Evolutionary conservation across 2,329 filamentous ascomycete genomes (phyloP), one percentile per base, ranked within the genome.

Genomic region (Neoscytalidium dimidiatum): DNA sequence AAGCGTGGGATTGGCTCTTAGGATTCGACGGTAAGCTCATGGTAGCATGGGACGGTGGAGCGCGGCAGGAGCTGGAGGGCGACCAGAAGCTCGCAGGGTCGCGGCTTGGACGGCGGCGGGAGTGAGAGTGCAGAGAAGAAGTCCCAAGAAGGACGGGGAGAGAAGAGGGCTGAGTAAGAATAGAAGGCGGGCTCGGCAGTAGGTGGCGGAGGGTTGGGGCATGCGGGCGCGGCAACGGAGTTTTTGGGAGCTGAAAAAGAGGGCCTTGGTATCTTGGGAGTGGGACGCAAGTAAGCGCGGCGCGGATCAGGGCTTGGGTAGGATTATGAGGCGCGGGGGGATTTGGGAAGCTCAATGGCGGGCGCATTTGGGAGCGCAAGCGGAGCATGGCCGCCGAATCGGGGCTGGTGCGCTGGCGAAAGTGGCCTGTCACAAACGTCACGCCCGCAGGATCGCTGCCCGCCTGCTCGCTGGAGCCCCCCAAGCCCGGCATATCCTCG

Each of bases 21-120:
- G 63, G 63, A 56, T 53, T 61, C 31, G 63, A 65, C 46, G 35
- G 46, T 35, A 60, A 61, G 53, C 17, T 65, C 63, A 65, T 65
- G 63, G 49, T 65, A 65, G 56, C 52, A 65, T 64, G 38, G 51
- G 43, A 41, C 49, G 41, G 52, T 19, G 23, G 33, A 21, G 19
- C 31, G 26, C 14, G 19, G 26, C 11, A 21, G 38, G 41, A 21
- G 26, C 43, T 38, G 35, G 33, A 38, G 26, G 46, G 56, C 56
- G 38, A 41, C 38, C 33, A 6, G n/a, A 23, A 31, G 56, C 56
- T 31, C 41, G 56, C 38, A 9, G 35, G 56, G 56, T 21, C 52
- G 23, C 52, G 52, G 35, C 9, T 28, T 9, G 35, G 17, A 23
- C 7, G 9, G 52, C 4, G 21, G 43, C n/a, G 28, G 28, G 26